Evolutionary conservation across 352 stramenopile species (phyloP).

Genomic region (Globisporangium lucens): DNA sequence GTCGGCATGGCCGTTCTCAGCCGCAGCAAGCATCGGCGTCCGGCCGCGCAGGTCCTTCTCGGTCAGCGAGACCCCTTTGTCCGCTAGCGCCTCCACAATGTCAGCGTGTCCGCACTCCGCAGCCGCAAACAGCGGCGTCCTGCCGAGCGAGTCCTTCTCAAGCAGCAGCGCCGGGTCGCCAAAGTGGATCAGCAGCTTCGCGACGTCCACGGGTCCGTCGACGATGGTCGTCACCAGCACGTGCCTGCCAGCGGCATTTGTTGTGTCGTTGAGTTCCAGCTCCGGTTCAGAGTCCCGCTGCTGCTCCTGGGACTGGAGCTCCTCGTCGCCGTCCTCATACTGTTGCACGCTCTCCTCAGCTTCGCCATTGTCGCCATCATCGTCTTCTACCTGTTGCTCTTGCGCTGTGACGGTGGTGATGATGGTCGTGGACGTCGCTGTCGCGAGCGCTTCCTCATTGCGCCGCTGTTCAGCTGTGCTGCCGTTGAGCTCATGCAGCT

Average conservation of each 20-base stretch:
- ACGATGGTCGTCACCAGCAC: slow-evolving; percentile 15
- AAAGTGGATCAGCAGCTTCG: slow-evolving; percentile 20
- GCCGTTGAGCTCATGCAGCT: background rate
- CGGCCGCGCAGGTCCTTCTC: slow-evolving; percentile 12
- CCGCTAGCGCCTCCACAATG: slow-evolving; percentile 12
- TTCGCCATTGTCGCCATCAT: background rate
- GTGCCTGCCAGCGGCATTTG: slow-evolving; percentile 5
- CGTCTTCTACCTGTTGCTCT: background rate
- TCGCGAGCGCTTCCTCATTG: background rate
- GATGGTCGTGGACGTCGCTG: background rate
- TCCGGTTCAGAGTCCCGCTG: background rate
- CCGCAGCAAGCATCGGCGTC: slow-evolving; percentile 15
- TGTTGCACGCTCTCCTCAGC: slow-evolving; percentile 9
- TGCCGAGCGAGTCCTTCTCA: slow-evolving; percentile 14
- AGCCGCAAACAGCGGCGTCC: slow-evolving; percentile 13
- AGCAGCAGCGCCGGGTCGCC: slow-evolving; percentile 14
- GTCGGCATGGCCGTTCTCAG: slow-evolving; percentile 14
- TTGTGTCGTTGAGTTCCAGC: background rate
- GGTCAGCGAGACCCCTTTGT: slow-evolving; percentile 5
- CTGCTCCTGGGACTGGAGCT: slow-evolving; percentile 4
- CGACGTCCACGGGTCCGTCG: slow-evolving; percentile 16
- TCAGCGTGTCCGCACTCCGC: slow-evolving; percentile 11
- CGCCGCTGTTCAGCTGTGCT: background rate
- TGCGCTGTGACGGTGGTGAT: background rate
- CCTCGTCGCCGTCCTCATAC: slow-evolving; percentile 7